Conservation (phyloP, 345 rosid genomes). For the Lenwebbia sp. region DNA sequence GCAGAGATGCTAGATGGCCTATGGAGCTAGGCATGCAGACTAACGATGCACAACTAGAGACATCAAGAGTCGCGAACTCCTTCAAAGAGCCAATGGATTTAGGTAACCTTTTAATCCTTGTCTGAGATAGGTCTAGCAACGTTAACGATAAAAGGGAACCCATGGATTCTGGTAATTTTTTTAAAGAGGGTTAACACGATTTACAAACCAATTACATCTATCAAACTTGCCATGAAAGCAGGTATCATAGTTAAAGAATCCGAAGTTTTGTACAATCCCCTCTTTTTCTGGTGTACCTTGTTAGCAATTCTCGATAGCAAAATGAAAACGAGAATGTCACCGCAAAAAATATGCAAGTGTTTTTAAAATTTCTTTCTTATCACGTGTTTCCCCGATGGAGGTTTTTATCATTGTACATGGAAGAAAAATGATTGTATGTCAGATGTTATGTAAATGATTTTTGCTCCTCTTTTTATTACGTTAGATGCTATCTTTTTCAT, state of each 20-base stretch:
- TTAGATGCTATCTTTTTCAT: too few species aligned
- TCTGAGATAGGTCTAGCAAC: not conserved
- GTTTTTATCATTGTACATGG: not conserved
- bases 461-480: too few species aligned
- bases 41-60: not conserved
- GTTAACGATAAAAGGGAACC: not conserved
- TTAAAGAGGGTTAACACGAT: too few species aligned
- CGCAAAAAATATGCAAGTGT: not conserved
- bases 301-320: fast-evolving
- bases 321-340: not conserved
- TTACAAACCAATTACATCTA: not conserved
- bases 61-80: not conserved
- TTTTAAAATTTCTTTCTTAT: not conserved
- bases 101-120: not conserved
- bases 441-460: too few species aligned
- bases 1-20: not conserved
- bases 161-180: not conserved
- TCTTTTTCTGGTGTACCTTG: not conserved
- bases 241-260: not conserved
- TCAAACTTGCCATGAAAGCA: not conserved
- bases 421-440: not conserved
- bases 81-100: not conserved
- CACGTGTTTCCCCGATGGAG: not conserved
- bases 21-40: not conserved
- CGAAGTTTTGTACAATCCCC: fast-evolving